Conservation (phyloP, 192 early-diverging fungal species). For the Dimargaris verticillata region DNA sequence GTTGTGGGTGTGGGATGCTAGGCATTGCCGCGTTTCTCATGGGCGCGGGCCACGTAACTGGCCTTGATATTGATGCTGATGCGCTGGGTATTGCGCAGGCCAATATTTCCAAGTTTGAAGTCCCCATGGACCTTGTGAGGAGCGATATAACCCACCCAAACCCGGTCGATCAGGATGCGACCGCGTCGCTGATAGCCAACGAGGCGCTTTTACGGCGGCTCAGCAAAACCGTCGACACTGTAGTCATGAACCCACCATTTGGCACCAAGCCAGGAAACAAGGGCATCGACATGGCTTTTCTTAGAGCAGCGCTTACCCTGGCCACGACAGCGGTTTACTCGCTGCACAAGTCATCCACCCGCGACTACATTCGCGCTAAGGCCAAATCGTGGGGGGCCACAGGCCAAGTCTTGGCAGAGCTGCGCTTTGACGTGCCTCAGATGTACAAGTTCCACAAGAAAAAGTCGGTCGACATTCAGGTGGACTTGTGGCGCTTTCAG, state of each 20-base stretch:
- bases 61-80: slow-evolving; percentile 54
- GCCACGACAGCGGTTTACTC: slow-evolving; percentile 53
- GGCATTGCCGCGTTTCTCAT: slow-evolving; percentile 43
- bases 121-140: slow-evolving; percentile 45
- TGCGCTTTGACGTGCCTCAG: slow-evolving; percentile 60
- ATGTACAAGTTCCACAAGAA: slow-evolving; percentile 73
- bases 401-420: slow-evolving; percentile 55
- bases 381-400: slow-evolving; percentile 53
- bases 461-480: slow-evolving; percentile 48
- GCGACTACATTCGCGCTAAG: slow-evolving; percentile 50
- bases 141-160: slow-evolving; percentile 24
- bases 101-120: slow-evolving; percentile 44
- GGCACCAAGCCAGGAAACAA: slow-evolving; percentile 56
- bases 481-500: slow-evolving; percentile 54
- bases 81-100: slow-evolving; percentile 50
- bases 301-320: slow-evolving; percentile 45
- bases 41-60: slow-evolving; percentile 33
- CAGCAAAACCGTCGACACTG: slow-evolving; percentile 45
- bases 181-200: slow-evolving; percentile 13
- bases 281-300: slow-evolving; percentile 55
- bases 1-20: slow-evolving; percentile 62
- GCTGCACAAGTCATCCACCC: slow-evolving; percentile 60
- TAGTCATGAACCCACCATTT: slow-evolving; percentile 70
- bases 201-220: slow-evolving; percentile 22
- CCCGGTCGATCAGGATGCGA: slow-evolving; percentile 14